Conservation (phyloP, 371 early-diverging fungal genomes). For the Batkoa obscura region DNA sequence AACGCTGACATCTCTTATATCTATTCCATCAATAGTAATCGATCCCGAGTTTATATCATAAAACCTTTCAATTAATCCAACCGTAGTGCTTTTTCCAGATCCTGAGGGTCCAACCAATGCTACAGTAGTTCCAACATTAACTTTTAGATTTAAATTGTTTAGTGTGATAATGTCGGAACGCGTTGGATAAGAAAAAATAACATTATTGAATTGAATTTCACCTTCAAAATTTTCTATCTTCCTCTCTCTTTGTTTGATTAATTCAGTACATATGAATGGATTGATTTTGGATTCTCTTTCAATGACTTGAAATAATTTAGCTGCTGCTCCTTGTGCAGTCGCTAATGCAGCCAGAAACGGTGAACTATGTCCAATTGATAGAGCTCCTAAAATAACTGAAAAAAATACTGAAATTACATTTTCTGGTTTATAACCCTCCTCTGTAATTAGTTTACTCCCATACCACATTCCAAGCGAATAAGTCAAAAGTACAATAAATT, state of each 20-base stretch:
- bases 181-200: conserved; percentile 66
- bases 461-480: conserved; percentile 8
- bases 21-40: conserved; percentile 24
- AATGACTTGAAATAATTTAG: conserved; percentile 45
- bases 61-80: conserved; percentile 48
- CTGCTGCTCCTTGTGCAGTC: conserved; percentile 36
- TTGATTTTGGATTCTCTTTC: conserved; percentile 52
- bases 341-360: conserved; percentile 23
- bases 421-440: background rate
- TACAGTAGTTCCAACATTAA: conserved; percentile 43
- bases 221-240: conserved; percentile 25
- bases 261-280: conserved; percentile 50
- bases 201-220: conserved; percentile 29
- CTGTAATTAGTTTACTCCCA: conserved; percentile 1
- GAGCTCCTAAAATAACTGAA: conserved; percentile 4
- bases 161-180: conserved; percentile 61
- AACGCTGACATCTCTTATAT: conserved; percentile 39
- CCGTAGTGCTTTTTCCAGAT: conserved; percentile 45
- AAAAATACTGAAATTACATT: conserved; percentile 3
- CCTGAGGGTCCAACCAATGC: conserved; percentile 64
- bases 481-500: background rate
- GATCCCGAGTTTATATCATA: conserved; percentile 38
- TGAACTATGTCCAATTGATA: background rate
- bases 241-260: conserved; percentile 32
- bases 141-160: conserved; percentile 34